Evolutionary conservation across 306 rosid species (phyloP).

Genomic region (Quillaja saponaria): DNA sequence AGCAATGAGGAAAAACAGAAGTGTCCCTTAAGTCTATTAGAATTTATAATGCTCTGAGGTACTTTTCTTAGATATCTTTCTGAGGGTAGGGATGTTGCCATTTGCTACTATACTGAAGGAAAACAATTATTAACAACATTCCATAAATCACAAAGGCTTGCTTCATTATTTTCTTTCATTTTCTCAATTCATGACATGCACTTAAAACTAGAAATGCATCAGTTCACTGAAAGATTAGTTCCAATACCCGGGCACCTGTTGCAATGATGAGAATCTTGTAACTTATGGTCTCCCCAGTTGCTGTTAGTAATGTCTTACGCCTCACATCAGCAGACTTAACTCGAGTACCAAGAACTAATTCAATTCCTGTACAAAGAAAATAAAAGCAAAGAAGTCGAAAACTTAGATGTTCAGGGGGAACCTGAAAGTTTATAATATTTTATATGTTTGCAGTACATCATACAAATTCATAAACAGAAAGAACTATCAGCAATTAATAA

Average conservation of each 20-base stretch:
- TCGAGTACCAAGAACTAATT: slow-evolving; percentile 90
- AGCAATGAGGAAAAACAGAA: slow-evolving; percentile 10
- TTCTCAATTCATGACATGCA: slow-evolving; percentile 18
- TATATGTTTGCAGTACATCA: neutral
- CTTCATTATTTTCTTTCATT: neutral
- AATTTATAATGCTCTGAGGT: slow-evolving; percentile 10
- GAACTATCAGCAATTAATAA: slow-evolving; percentile 11
- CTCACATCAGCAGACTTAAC: slow-evolving; percentile 92
- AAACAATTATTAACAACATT: slow-evolving; percentile 15
- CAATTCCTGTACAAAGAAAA: slow-evolving; percentile 62
- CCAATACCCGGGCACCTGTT: slow-evolving; percentile 99
- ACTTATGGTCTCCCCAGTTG: slow-evolving; percentile 95
- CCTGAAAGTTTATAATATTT: slow-evolving; percentile 5
- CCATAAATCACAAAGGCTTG: neutral
- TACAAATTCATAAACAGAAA: slow-evolving; percentile 14
- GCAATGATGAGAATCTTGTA: slow-evolving; percentile 91
- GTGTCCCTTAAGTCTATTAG: slow-evolving; percentile 6
- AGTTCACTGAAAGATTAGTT: slow-evolving; percentile 35
- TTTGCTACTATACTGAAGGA: too few species aligned
- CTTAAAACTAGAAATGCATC: neutral
- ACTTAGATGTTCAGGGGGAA: slow-evolving; percentile 29
- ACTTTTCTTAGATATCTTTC: slow-evolving; percentile 10
- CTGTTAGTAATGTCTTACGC: slow-evolving; percentile 82
- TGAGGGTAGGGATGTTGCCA: slow-evolving; percentile 4
- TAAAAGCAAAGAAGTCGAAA: slow-evolving; percentile 1